Base-by-base conservation (phyloP, 805 yeast genomes). In the Suhomyces xylopsoci region DNA sequence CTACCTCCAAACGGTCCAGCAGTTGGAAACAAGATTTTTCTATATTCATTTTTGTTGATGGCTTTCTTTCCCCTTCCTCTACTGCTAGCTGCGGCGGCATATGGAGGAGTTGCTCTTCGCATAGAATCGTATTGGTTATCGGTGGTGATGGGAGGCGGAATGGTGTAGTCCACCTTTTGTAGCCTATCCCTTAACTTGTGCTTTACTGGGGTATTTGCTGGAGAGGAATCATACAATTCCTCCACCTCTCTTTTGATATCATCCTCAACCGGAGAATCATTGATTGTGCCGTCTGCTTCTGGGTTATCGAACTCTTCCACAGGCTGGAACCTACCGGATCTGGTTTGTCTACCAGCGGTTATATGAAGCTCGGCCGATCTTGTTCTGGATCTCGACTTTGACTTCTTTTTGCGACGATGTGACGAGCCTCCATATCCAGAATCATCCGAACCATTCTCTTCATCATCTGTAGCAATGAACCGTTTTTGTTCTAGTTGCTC, bases 1-100 rank as follows among this genome's bases (percentile, higher is more conserved):
- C 93, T 86, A 20, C 99, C 99, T 26, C 99, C 99, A 76, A 93
- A 93, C 1, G 99, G 99, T 0, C 99, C 99, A 14, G 91, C 90
- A 0, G 97, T 93, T 6, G 97, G 96, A 63, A 88, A 92, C 38
- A 94, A 71, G 41, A 96, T 80, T 62, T 91, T 80, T 41, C 87
- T 66, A 51, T 67, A 72, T 42, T 74, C 79, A 25, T 79, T 81
- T 44, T 81, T 82, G 50, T 63, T 64, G 15, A 74, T 65, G 6
- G 70, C 63, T 45, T 54, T 57, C 17, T 65, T 57, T 17, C 64
- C 62, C 17, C 77, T 69, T n/a, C 72, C 68, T 41, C 78, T 67
- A 44, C 71, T 60, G 58, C 78, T 73, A 15, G 78, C 71, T 28
- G 70, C 69, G 14, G 60, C 58, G 41, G 64, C 70, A 12, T 70